Evolutionary conservation across 225 moss, liverwort and hornwort genomes (phyloP).

Genomic region (Physcomitrium patens): DNA sequence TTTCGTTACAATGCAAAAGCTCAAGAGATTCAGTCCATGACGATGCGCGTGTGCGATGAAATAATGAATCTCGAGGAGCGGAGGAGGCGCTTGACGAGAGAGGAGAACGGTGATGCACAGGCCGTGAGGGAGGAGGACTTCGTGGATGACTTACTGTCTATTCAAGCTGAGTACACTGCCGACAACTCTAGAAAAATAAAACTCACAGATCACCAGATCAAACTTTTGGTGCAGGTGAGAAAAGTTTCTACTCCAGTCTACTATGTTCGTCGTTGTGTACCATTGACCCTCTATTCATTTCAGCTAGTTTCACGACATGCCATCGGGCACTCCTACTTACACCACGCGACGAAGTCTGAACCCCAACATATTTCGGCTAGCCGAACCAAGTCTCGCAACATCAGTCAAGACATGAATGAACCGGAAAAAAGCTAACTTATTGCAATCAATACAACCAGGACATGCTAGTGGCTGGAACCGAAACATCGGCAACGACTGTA

Average conservation of each 20-base stretch:
- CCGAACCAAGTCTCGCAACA: too few relatives aligned
- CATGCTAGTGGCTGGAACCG: conserved; percentile 8
- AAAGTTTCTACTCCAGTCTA: too few relatives aligned
- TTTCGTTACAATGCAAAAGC: background rate
- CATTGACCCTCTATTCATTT: too few relatives aligned
- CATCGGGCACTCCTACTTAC: too few relatives aligned
- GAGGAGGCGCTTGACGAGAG: background rate
- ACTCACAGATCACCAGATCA: too few relatives aligned
- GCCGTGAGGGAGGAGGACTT: background rate
- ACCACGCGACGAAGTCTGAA: too few relatives aligned
- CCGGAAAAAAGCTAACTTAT: too few relatives aligned
- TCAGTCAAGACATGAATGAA: too few relatives aligned
- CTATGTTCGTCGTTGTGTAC: too few relatives aligned
- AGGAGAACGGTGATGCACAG: background rate
- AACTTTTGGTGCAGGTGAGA: too few relatives aligned
- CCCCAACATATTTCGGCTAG: too few relatives aligned
- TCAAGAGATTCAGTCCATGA: background rate
- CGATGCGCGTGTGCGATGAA: background rate
- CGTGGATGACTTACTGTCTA: background rate
- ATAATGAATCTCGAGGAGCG: background rate
- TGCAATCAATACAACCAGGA: background rate
- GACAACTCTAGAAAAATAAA: background rate
- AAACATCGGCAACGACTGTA: conserved; percentile 4
- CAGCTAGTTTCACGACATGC: too few relatives aligned
- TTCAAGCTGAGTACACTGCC: background rate